Conservation (phyloP, 768 basidiomycete species). For the Suillus alpinus region DNA sequence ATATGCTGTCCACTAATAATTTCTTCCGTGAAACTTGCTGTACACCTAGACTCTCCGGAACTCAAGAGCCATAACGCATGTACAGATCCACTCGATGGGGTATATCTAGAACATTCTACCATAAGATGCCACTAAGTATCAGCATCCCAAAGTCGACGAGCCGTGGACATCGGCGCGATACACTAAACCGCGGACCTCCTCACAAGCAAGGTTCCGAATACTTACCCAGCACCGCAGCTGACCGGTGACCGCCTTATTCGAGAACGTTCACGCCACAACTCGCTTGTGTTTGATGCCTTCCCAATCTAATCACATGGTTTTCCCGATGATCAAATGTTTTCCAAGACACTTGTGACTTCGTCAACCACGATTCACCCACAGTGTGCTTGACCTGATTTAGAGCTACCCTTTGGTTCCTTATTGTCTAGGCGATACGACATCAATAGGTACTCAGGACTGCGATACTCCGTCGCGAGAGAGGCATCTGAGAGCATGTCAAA, state of each 20-base stretch:
- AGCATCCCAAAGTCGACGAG: neutral
- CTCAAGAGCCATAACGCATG: neutral
- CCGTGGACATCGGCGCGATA: neutral
- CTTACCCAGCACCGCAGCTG: neutral
- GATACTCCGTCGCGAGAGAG: neutral
- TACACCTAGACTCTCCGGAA: neutral
- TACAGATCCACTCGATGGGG: neutral
- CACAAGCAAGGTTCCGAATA: neutral
- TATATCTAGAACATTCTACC: neutral
- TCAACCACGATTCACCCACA: neutral
- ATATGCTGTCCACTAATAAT: too few relatives aligned
- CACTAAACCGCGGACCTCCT: neutral
- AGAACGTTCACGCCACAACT: neutral
- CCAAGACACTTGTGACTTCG: neutral
- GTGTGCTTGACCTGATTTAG: neutral
- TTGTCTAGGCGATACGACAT: neutral
- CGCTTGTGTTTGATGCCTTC: neutral
- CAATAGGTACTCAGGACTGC: neutral
- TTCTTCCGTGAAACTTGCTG: neutral
- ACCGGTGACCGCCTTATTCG: neutral
- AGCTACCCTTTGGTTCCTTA: neutral
- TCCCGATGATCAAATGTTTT: neutral
- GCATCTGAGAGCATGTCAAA: neutral
- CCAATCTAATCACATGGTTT: neutral
- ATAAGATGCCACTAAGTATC: neutral